phyloP scores from a whole-genome alignment of 306 rosid species.

The Medicago truncatula region MtrunA17r5.0-ANR NC_053048.1:44087501-44088000 shows the following conservation, averaged over 20 bases:
- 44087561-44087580: slow-evolving; percentile 67
- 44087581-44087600: slow-evolving; percentile 69
- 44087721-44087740: slow-evolving; percentile 63
- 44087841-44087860: slow-evolving; percentile 81
- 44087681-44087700: slow-evolving; percentile 64
- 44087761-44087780: slow-evolving; percentile 71
- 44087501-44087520: slow-evolving; percentile 54
- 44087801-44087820: slow-evolving; percentile 62
- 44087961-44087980: slow-evolving; percentile 62
- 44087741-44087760: slow-evolving; percentile 60
- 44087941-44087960: slow-evolving; percentile 73
- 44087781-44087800: slow-evolving; percentile 72
- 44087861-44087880: slow-evolving; percentile 67
- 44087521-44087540: slow-evolving; percentile 63
- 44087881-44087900: slow-evolving; percentile 68
- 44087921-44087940: slow-evolving; percentile 57
- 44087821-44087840: slow-evolving; percentile 66
- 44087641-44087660: slow-evolving; percentile 58
- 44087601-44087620: slow-evolving; percentile 84
- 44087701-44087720: slow-evolving; percentile 59
- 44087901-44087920: slow-evolving; percentile 61
- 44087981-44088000: slow-evolving; percentile 69
- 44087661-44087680: slow-evolving; percentile 68
- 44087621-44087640: slow-evolving; percentile 58
- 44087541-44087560: slow-evolving; percentile 64